Base-by-base conservation (phyloP, 768 basidiomycete genomes). In the Podaxis sp. region DNA sequence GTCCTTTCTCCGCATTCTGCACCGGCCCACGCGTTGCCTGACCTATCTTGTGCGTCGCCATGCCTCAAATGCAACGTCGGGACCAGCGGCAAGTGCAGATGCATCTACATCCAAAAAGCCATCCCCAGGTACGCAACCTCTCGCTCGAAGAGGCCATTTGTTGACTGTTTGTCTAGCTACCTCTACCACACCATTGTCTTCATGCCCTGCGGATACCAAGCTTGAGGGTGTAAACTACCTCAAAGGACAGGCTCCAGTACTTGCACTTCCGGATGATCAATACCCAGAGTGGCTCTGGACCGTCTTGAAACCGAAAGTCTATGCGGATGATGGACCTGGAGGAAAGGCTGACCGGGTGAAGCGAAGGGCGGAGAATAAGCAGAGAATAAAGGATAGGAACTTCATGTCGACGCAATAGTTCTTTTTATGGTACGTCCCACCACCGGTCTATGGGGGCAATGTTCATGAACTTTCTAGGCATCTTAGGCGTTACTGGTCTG, bases 231-330 rank as follows among this genome's bases (percentile, higher is more conserved):
- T 91, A 5, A 88, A 90, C 66, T 93, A 91, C 67, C 78, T 93
- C 56, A 96, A 96, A 72, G 87, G 83, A 55, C 90, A 95, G 68
- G 75, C 83, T 0, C 86, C 91, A 5, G 85, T 95, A 0, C 71
- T 91, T 23, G 91, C 95, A 1, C 73, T 81, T 10, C 77, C 89
- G 0, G 95, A 97, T 71, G 88, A 90, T 47, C 85, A 87, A 65
- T 96, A 97, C 71, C 95, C 95, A 2, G 71, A 82, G 5, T 97
- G 95, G 95, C 71, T 97, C 42, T 97, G 95, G 95, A 86, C 80
- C 13, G 68, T 93, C 40, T 74, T 91, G 18, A 72, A 85, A 62
- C 81, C 86, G 4, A 83, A 82, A 67, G 79, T 79, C 44, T 76
- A 81, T 57, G 80, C 80, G 16, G 88, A 91, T 57, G 89, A 91